Conservation (phyloP, 768 basidiomycete species). For the Podaxis sp. region DNA sequence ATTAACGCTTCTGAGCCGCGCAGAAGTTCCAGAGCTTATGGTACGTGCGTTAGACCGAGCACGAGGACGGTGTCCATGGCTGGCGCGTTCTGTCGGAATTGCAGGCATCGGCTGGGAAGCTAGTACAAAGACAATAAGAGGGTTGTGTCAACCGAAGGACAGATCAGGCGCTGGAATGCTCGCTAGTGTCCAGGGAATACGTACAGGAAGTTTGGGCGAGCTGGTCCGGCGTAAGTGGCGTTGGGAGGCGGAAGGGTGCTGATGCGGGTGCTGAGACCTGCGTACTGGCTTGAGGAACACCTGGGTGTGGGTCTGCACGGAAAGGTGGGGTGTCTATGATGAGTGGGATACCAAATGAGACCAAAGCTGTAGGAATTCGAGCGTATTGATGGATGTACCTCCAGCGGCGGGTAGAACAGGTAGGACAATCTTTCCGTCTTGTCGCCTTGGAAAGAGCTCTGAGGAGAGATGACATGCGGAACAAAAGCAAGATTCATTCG, state of each 20-base stretch:
- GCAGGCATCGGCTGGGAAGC: background rate
- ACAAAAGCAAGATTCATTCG: conserved; percentile 12
- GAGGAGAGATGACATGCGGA: conserved; percentile 16
- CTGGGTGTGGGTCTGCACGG: background rate
- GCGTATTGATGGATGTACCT: background rate
- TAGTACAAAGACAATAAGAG: conserved; percentile 1
- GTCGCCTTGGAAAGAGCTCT: conserved; percentile 17
- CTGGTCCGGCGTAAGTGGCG: conserved; percentile 7
- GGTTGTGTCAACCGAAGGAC: background rate
- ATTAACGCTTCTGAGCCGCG: conserved; percentile 6
- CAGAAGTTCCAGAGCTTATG: background rate
- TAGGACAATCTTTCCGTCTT: conserved; percentile 14
- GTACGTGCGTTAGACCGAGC: conserved; percentile 10
- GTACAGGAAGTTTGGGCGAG: conserved; percentile 8
- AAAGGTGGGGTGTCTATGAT: conserved; percentile 2
- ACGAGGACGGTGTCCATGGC: conserved; percentile 13
- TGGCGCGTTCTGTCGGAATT: background rate
- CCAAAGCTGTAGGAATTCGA: background rate
- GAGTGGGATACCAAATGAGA: background rate
- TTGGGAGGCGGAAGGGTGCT: background rate
- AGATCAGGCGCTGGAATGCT: background rate
- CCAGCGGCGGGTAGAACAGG: conserved; percentile 5
- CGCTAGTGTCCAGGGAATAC: background rate
- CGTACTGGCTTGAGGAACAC: background rate
- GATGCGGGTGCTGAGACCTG: background rate